Base-by-base conservation (phyloP, 169 alveolate species). In the Amoebophrya sp. region DNA sequence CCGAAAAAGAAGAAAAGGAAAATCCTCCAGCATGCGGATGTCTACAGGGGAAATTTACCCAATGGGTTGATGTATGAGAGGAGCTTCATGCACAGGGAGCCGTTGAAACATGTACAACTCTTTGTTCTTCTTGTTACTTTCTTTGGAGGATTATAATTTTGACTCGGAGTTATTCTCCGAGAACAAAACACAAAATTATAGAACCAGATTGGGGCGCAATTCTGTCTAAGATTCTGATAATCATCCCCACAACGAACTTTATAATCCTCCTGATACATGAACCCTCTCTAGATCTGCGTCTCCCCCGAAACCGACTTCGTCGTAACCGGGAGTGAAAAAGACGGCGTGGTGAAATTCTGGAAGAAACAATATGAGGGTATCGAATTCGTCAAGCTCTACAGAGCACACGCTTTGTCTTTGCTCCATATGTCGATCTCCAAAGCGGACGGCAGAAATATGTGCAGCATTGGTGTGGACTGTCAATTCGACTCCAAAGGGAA, bases 381-480 rank as follows among this genome's bases (percentile, higher is more conserved):
- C 36, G 99, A 98, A 95, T 98, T 97, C 93, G 99, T 98, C 39
- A 99, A 98, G 94, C 98, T 98, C 93, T 97, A 97, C 95, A 95
- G 98, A 91, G 99, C 99, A 26, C 99, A 98, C 29, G 90, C 33
- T 23, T 23, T 77, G n/a, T 77, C 89, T 23, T 77, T 77, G 89
- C 89, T n/a, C 34, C 89, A 33, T 36, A 33, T 77, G 39, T 10
- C 89, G 2, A 6, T 33, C 40, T 77, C 40, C 39, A 6, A 23
- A 23, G 6, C 34, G 3, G 89, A 33, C 89, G 33, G 89, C 40
- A 10, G 89, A 77, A n/a, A 77, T 77, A 36, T 92, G 89, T 83
- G 91, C 40, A 92, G 91, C 38, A 47, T 92, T 23, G 93, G 93
- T 10, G 93, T 78, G 40, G 93, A 92, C 90, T 47, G 65, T 18